Conservation (phyloP, 176 grass and related monocot genomes). For the Musa acuminata region DNA sequence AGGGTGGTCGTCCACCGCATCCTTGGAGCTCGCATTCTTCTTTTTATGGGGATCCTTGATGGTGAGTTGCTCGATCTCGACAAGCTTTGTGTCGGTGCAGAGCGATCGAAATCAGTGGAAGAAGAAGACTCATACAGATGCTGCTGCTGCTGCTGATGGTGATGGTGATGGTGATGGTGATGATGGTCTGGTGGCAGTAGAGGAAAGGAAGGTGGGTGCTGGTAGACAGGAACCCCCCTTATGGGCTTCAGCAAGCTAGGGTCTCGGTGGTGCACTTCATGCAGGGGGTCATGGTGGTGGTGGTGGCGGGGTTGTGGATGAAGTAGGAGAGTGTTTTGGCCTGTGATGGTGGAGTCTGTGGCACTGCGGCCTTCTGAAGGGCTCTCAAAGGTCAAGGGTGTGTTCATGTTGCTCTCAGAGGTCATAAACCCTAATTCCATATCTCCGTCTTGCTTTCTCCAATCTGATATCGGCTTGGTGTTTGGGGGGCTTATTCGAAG, state of each 20-base stretch:
- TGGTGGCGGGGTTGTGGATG: neutral
- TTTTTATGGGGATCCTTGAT: slow-evolving; percentile 1
- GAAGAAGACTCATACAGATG: neutral
- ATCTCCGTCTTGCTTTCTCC: neutral
- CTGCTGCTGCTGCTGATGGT: neutral
- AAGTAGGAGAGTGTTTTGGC: neutral
- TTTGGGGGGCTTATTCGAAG: slow-evolving; percentile 10
- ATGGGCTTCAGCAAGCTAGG: slow-evolving; percentile 1
- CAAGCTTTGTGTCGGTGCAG: neutral
- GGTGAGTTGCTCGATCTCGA: neutral
- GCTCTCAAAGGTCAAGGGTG: neutral
- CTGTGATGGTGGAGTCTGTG: neutral
- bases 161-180: neutral
- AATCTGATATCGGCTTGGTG: neutral
- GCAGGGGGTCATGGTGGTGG: neutral
- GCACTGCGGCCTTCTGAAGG: neutral
- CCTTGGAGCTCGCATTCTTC: slow-evolving; percentile 27
- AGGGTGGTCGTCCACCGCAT: slow-evolving; percentile 39
- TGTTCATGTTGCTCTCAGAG: neutral
- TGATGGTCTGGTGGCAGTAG: neutral
- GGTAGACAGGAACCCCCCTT: slow-evolving; percentile 8
- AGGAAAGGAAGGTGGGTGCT: neutral
- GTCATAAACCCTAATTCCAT: slow-evolving; percentile 8
- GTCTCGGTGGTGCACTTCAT: neutral
- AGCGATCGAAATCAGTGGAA: neutral